A percentile compares a stretch with the other conserved stretches of the same genome.
These are phyloP conservation scores for Wickerhamiella kurtzmanii DNA, from an alignment of 805 yeast genomes.

Conservation along the genomic window DNA sequence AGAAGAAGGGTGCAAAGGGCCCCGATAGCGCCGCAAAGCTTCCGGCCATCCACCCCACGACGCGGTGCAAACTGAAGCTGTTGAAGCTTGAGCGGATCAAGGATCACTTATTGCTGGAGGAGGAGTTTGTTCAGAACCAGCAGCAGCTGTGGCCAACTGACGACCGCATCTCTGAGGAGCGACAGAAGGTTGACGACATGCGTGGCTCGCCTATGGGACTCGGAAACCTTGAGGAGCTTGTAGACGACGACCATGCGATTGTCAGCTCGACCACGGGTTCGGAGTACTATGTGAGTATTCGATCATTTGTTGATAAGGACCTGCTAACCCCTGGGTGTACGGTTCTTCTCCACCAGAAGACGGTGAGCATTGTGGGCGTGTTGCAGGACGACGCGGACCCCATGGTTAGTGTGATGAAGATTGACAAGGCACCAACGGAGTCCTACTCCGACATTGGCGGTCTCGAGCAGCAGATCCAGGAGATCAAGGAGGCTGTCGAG, in stretches of 20 bases:
- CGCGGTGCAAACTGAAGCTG: conserved; percentile 83
- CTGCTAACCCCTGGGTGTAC: conserved; percentile 94
- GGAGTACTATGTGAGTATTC: conserved; percentile 88
- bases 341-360: conserved; percentile 86
- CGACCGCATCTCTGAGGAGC: conserved; percentile 90
- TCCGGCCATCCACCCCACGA: conserved; percentile 80
- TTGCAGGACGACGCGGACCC: conserved; percentile 96
- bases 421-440: conserved; percentile 95
- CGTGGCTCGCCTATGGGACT: conserved; percentile 95
- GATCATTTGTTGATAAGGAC: conserved; percentile 95
- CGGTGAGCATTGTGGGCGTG: conserved; percentile 96
- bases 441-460: conserved; percentile 97
- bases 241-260: conserved; percentile 98
- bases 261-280: conserved; percentile 94
- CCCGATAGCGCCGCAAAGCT: conserved; percentile 82
- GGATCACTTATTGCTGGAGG: conserved; percentile 88
- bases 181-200: conserved; percentile 86
- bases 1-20: conserved; percentile 70
- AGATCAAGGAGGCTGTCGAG: conserved; percentile 93
- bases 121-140: conserved; percentile 88
- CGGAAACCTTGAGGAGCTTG: conserved; percentile 92
- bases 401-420: conserved; percentile 92
- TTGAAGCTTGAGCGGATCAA: conserved; percentile 91
- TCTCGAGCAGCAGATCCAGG: conserved; percentile 88
- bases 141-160: conserved; percentile 93